Evolutionary conservation across 257 asterid species (phyloP).

Genomic region (Nicotiana attenuata): DNA sequence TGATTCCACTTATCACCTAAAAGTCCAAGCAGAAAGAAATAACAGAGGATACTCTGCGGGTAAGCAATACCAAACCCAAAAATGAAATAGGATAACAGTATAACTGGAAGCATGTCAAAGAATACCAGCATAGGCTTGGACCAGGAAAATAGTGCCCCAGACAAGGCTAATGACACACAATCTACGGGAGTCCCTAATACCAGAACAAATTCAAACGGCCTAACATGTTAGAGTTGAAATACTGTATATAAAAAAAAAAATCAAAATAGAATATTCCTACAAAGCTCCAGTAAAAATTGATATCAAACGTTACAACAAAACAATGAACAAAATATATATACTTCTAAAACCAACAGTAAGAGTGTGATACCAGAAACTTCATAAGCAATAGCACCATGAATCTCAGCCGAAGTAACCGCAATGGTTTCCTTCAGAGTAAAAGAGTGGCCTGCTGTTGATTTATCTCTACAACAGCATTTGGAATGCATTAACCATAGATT

Average conservation of each 20-base stretch:
- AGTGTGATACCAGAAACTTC: constrained; percentile 71
- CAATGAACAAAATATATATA: background rate
- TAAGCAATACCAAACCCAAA: constrained; percentile 9
- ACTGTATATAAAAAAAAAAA: too few species aligned
- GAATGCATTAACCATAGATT: background rate
- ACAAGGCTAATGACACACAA: constrained; percentile 88
- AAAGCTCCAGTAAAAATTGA: background rate
- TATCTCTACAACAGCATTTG: constrained; percentile 54
- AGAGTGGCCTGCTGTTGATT: constrained; percentile 78
- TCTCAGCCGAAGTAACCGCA: constrained; percentile 58
- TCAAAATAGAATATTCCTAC: background rate
- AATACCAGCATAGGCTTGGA: constrained; percentile 86
- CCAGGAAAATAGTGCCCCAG: constrained; percentile 96
- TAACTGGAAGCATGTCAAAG: constrained; percentile 8
- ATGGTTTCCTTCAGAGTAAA: constrained; percentile 68
- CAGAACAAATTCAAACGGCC: constrained; percentile 9
- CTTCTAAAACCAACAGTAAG: background rate
- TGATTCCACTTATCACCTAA: constrained; percentile 91
- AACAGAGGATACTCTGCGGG: constrained; percentile 3
- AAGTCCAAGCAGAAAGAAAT: background rate
- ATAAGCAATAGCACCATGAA: constrained; percentile 79
- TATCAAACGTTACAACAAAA: background rate
- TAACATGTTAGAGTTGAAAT: background rate
- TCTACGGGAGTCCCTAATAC: constrained; percentile 86
- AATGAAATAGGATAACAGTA: constrained; percentile 5